Percentiles rank a stretch among this genome's conserved stretches.
phyloP scores from a whole-genome alignment of 176 grass and related monocot genomes.

The Poa pratensis region DNA sequence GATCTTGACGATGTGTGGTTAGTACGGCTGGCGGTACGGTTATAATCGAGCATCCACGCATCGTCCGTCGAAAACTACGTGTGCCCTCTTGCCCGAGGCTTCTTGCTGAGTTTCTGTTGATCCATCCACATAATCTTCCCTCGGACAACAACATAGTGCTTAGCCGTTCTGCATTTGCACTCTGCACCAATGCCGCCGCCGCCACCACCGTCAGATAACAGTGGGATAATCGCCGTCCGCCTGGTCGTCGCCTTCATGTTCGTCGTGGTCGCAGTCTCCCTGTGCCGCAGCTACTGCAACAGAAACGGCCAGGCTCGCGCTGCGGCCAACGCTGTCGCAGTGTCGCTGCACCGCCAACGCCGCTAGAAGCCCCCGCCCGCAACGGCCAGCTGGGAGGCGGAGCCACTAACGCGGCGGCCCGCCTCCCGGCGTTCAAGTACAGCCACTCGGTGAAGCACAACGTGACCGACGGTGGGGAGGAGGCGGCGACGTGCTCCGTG shows the following conservation, averaged over 20 bases:
- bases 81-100: too few species aligned
- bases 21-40: background rate
- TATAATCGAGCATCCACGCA: background rate
- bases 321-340: too few species aligned
- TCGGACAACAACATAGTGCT: too few species aligned
- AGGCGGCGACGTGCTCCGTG: background rate
- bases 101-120: too few species aligned
- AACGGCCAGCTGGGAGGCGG: background rate
- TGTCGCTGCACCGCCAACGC: background rate
- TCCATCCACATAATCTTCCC: too few species aligned
- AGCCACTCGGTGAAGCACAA: background rate
- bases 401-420: background rate
- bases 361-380: too few species aligned
- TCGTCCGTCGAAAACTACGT: background rate
- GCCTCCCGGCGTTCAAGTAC: conserved; percentile 16
- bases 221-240: background rate
- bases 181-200: too few species aligned
- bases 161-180: too few species aligned
- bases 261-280: background rate
- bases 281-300: background rate
- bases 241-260: background rate
- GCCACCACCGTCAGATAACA: background rate
- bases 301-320: too few species aligned
- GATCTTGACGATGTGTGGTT: background rate
- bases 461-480: background rate